A percentile compares a stretch with the other conserved stretches of the same genome.
Conservation (phyloP, 2,329 filamentous ascomycete genomes). For the Xylariales sp. region DNA sequence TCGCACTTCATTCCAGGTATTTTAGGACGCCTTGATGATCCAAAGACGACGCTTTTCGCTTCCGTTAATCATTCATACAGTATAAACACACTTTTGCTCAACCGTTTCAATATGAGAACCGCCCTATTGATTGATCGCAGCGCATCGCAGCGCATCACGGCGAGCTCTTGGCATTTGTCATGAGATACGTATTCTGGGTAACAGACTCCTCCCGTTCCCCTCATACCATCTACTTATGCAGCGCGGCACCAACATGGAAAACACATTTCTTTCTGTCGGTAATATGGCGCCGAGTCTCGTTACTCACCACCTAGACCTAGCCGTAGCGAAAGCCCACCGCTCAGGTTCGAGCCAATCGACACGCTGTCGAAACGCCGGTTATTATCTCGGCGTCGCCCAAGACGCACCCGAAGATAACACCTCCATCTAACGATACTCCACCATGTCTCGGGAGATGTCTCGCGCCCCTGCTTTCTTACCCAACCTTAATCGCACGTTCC, state of each 20-base stretch:
- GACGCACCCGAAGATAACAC: conserved; percentile 11
- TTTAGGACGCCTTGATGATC: neutral
- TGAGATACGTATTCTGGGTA: neutral
- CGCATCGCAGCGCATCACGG: neutral
- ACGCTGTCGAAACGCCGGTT: neutral
- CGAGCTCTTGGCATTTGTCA: neutral
- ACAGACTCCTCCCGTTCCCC: neutral
- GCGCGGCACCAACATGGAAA: neutral
- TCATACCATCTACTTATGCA: neutral
- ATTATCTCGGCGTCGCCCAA: conserved; percentile 11
- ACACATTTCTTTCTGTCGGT: neutral
- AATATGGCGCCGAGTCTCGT: neutral
- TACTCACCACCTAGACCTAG: neutral
- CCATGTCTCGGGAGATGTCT: conserved; percentile 17
- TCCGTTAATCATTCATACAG: neutral
- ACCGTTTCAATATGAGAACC: neutral
- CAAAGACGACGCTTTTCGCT: neutral
- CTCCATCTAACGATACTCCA: conserved; percentile 4
- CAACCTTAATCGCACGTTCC: conserved; percentile 47
- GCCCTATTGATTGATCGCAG: neutral
- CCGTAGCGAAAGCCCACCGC: neutral
- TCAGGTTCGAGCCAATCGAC: neutral
- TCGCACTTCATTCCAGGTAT: neutral
- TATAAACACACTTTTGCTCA: neutral
- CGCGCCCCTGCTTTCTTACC: conserved; percentile 34